Evolutionary conservation across 2,329 filamentous ascomycete genomes (phyloP).

Genomic region (Cylindrodendrum hubeiense): DNA sequence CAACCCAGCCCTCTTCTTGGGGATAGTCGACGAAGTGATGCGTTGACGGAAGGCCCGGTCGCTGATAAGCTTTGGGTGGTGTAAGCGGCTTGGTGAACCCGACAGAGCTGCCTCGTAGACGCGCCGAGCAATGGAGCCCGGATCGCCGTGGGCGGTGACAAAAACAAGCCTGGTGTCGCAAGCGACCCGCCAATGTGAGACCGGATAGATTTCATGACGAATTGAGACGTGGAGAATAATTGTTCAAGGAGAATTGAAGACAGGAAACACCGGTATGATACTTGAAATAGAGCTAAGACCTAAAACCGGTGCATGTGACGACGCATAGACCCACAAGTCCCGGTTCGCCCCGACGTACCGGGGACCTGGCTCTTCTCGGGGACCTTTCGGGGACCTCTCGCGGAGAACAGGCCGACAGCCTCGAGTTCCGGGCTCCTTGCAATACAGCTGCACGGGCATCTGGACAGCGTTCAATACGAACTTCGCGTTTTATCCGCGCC

Average conservation of each 20-base stretch:
- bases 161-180: not conserved
- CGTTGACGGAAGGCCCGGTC: not conserved
- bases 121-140: not conserved
- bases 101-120: not conserved
- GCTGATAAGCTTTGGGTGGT: not conserved
- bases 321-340: no score
- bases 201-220: constrained; percentile 1
- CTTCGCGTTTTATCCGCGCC: no score
- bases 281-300: not conserved
- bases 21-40: not conserved
- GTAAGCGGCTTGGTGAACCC: not conserved
- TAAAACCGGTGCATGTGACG: not conserved
- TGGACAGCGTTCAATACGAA: no score
- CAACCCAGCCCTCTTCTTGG: not conserved
- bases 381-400: no score
- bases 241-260: not conserved
- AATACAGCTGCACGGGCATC: no score
- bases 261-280: not conserved
- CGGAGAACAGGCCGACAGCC: no score
- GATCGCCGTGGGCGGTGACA: not conserved
- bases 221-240: not conserved
- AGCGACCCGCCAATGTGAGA: not conserved
- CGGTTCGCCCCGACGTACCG: no score
- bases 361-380: no score
- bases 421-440: no score